Evolutionary conservation across 106 monocot genomes (phyloP).

Genomic region (Acorus gramineus): DNA sequence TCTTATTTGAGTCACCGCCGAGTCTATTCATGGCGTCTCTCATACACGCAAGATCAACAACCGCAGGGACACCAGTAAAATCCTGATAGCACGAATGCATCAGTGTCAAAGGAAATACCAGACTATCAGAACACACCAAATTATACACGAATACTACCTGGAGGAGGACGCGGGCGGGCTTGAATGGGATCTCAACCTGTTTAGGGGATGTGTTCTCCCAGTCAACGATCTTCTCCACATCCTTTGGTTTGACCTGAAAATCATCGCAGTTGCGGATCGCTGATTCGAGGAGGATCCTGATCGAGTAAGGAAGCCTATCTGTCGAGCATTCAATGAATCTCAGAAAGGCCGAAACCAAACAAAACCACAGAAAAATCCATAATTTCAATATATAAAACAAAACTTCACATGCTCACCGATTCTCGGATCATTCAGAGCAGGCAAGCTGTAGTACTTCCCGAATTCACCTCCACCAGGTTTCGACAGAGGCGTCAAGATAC

Average conservation of each 20-base stretch:
- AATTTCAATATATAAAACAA: too few relatives aligned
- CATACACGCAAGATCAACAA: conserved; percentile 92
- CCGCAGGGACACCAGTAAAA: conserved; percentile 92
- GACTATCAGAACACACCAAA: not conserved
- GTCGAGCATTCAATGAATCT: too few relatives aligned
- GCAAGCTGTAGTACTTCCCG: conserved; percentile 76
- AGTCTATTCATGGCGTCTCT: conserved; percentile 84
- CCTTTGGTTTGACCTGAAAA: too few relatives aligned
- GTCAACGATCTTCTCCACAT: too few relatives aligned
- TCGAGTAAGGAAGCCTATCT: too few relatives aligned
- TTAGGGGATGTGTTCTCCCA: too few relatives aligned
- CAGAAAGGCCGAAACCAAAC: not conserved
- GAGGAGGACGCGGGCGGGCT: too few relatives aligned
- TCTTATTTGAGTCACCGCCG: conserved; percentile 70
- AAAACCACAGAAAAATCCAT: not conserved
- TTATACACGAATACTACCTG: too few relatives aligned
- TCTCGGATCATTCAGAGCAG: conserved; percentile 60
- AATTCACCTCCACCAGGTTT: conserved; percentile 77
- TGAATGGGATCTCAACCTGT: too few relatives aligned
- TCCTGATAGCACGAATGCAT: conserved; percentile 33
- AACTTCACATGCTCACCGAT: conserved; percentile 36
- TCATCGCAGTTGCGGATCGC: too few relatives aligned
- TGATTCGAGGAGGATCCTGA: too few relatives aligned
- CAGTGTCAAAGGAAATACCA: not conserved
- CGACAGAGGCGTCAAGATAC: conserved; percentile 44